A percentile compares a stretch with the other conserved stretches of the same genome.
Conservation (phyloP, 2,329 filamentous ascomycete genomes). For the Fusarium sp. region DNA sequence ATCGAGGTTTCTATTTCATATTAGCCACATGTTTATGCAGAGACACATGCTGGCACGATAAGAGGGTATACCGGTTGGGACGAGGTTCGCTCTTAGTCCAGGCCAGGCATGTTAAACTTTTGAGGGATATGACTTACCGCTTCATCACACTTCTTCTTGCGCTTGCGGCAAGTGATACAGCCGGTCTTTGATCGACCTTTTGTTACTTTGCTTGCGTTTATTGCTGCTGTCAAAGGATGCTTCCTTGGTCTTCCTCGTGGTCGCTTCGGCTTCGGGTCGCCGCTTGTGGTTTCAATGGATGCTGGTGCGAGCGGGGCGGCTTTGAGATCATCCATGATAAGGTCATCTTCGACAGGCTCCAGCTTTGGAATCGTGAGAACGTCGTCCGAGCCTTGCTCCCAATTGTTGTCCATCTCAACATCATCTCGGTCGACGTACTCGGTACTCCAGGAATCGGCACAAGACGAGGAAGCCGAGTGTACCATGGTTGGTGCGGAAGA, state of each 20-base stretch:
- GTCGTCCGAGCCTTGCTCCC: slow-evolving; percentile 63
- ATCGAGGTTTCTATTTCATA: slow-evolving; percentile 55
- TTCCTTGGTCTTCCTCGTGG: slow-evolving; percentile 87
- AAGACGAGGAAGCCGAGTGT: slow-evolving; percentile 62
- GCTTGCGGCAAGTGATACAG: slow-evolving; percentile 74
- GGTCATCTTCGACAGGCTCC: slow-evolving; percentile 68
- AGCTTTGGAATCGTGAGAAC: slow-evolving; percentile 65
- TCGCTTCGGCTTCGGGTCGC: slow-evolving; percentile 66
- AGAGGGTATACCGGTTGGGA: not conserved
- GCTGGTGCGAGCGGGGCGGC: slow-evolving; percentile 52
- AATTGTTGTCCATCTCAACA: slow-evolving; percentile 58
- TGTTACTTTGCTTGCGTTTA: slow-evolving; percentile 74
- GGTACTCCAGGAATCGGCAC: slow-evolving; percentile 60
- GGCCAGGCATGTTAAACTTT: not conserved
- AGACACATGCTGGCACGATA: not conserved
- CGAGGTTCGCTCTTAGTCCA: not conserved
- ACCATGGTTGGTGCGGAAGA: slow-evolving; percentile 58
- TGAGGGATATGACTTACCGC: slow-evolving; percentile 50
- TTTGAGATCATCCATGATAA: slow-evolving; percentile 66
- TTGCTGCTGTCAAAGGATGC: slow-evolving; percentile 73
- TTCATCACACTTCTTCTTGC: slow-evolving; percentile 81
- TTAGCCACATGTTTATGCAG: slow-evolving; percentile 4
- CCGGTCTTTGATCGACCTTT: slow-evolving; percentile 81
- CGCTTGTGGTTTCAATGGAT: slow-evolving; percentile 38
- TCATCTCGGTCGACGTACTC: slow-evolving; percentile 56